Evolutionary conservation across 352 stramenopile genomes (phyloP), one percentile per base, ranked within the genome.

Genomic region (Pythium insidiosum): DNA sequence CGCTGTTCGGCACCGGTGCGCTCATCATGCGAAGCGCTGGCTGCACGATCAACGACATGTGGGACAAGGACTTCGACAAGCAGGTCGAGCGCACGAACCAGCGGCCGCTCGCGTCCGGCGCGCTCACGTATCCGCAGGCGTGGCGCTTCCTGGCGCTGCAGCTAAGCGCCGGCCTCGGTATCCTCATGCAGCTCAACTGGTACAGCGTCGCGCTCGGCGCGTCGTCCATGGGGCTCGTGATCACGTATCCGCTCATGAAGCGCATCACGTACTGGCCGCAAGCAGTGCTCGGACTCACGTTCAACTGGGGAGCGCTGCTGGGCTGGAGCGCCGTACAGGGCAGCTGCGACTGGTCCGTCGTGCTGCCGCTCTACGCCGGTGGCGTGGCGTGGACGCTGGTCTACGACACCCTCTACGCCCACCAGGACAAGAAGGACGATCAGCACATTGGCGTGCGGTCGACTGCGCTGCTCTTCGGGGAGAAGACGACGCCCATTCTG

Each of bases 41-140:
- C 4, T 99, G 97, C 70, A 99, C 94, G 29, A 98, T 99, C 63
- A 99, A 99, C 64, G 97, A 99, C 68, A 97, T 99, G 76, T 99
- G 95, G 95, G 97, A 99, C 84, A 81, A 86, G 44, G 82, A 99
- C 50, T 95, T 98, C 67, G 97, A 99, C 74, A 86, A 83, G 49
- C 61, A 94, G 31, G 97, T 99, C 15, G 75, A 89, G 53, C 81
- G 97, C 19, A 99, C 96, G 2, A 96, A 95, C 50, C 67, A 84
- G 57, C 77, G 97, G 11, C 97, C 97, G 5, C 66, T 99, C 13
- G 96, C 96, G 4, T 80, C 82, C 0, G 94, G 94, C 4, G 69
- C 80, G 25, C 50, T 99, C 19, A 94, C 79, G 7, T 86, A 91
- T 47, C 60, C 50, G 4, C 88, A 99, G 53, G 97, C 95, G 2